These are phyloP conservation scores for Fusarium anthophilum DNA, from an alignment of 2,329 filamentous ascomycete species.

Conservation along the genomic window DNA sequence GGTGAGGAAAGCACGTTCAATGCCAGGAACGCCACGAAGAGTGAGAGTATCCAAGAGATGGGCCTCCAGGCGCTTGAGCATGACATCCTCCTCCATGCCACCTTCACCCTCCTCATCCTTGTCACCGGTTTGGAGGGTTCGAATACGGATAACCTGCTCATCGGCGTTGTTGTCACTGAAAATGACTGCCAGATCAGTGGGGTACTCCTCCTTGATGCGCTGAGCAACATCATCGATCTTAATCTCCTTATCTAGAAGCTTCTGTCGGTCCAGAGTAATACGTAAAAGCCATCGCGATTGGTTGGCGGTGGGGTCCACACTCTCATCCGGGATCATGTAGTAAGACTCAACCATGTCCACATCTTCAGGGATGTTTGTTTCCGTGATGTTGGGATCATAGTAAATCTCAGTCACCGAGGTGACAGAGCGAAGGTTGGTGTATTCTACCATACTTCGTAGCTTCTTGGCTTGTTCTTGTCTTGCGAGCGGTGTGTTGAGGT, in stretches of 20 bases:
- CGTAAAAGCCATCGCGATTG: constrained; percentile 97
- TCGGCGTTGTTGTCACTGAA: constrained; percentile 99
- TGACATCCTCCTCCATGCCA: constrained; percentile 83
- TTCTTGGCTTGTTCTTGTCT: constrained; percentile 84
- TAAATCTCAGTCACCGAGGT: constrained; percentile 95
- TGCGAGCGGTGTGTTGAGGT: constrained; percentile 71
- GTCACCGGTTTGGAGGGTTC: constrained; percentile 73
- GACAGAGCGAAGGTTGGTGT: constrained; percentile 91
- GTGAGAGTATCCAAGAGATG: constrained; percentile 92
- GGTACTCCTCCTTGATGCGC: constrained; percentile 89
- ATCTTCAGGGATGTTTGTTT: constrained; percentile 88
- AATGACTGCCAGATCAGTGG: constrained; percentile 86
- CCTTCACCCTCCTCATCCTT: constrained; percentile 74
- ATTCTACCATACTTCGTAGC: constrained; percentile 89
- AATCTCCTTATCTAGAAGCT: constrained; percentile 93
- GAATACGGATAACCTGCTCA: constrained; percentile 91
- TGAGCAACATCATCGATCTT: constrained; percentile 90
- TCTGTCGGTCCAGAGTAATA: constrained; percentile 91
- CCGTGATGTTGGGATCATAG: constrained; percentile 91
- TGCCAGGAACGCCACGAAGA: constrained; percentile 87
- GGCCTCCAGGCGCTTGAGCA: constrained; percentile 89
- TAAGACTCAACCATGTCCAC: constrained; percentile 95
- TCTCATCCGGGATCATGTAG: constrained; percentile 90
- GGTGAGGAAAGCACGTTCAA: constrained; percentile 94
- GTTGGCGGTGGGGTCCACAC: constrained; percentile 66